Evolutionary conservation across 768 basidiomycete species (phyloP), one percentile per base, ranked within the genome.

Genomic region (Boletellus ananas): DNA sequence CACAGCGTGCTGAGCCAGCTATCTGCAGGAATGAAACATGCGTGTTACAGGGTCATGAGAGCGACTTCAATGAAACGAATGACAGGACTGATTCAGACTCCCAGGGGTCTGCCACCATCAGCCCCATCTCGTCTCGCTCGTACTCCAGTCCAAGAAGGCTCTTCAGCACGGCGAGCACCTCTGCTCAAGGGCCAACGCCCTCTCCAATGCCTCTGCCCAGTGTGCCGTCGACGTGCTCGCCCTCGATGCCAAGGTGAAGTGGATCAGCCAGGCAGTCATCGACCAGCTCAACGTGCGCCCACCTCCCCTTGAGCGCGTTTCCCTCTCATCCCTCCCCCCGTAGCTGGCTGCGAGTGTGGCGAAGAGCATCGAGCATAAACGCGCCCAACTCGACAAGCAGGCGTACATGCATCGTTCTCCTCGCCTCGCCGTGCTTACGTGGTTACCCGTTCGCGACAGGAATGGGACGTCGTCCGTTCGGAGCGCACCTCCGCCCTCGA

Each of bases 71-170:
- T n/a, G n/a, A n/a, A n/a, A n/a, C n/a, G n/a, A n/a, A n/a, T n/a
- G n/a, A n/a, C n/a, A n/a, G n/a, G n/a, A n/a, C n/a, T n/a, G n/a
- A n/a, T n/a, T n/a, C n/a, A n/a, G n/a, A n/a, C n/a, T n/a, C n/a
- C n/a, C n/a, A n/a, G n/a, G n/a, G n/a, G n/a, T n/a, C n/a, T n/a
- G n/a, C n/a, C n/a, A n/a, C n/a, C n/a, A 79, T 44, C 79, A 80
- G 47, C 77, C 84, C 4, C 80, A 86, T 52, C 79, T 91, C 18
- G 78, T 87, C 31, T 82, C 86, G 20, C 80, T 93, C 11, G 86
- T 89, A 11, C 72, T 86, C 1, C 84, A 88, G 59, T 90, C 90
- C 2, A 87, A 90, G 75, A 87, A 87, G 59, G 90, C 87, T 0
- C 77, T 93, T 3, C 83, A 88, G 55, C 79, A 84, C 34, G 90